Percentiles rank a stretch among this genome's conserved stretches.
These are phyloP conservation scores for Aspergillus intermedius DNA, from an alignment of 2,329 filamentous ascomycete species.

Conservation along the genomic window DNA sequence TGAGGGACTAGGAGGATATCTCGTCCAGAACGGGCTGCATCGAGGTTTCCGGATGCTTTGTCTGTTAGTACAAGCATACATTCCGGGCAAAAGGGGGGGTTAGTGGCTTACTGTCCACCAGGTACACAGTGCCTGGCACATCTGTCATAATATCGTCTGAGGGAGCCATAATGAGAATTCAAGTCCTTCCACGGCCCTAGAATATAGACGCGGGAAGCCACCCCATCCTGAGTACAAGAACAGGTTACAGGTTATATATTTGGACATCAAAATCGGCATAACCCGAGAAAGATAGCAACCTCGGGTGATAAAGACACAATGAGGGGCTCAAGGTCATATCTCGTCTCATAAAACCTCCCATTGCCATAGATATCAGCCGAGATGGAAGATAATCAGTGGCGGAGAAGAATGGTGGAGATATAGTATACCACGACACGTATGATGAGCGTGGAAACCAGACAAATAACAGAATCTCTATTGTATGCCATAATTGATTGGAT, in stretches of 20 bases:
- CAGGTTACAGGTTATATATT: neutral
- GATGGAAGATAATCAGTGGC: neutral
- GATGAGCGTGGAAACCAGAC: neutral
- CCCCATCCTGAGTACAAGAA: no score
- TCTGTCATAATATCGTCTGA: slow-evolving; percentile 15
- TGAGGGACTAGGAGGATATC: slow-evolving; percentile 30
- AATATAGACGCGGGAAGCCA: neutral
- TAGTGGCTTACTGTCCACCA: slow-evolving; percentile 22
- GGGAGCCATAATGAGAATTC: slow-evolving; percentile 8
- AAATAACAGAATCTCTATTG: neutral
- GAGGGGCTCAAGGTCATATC: no score
- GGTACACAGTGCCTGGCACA: slow-evolving; percentile 29
- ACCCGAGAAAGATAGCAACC: neutral
- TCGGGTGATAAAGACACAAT: neutral
- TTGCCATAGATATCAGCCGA: neutral
- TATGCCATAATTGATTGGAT: neutral
- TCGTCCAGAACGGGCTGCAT: slow-evolving; percentile 19
- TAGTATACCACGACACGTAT: neutral
- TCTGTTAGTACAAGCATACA: neutral
- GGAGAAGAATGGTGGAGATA: neutral
- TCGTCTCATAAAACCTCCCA: no score
- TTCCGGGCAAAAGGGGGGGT: neutral
- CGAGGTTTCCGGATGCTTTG: slow-evolving; percentile 11
- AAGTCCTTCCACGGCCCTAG: neutral
- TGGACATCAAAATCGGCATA: neutral